Evolutionary conservation across 2,329 filamentous ascomycete genomes (phyloP).

Genomic region (Cercospora citrullina): DNA sequence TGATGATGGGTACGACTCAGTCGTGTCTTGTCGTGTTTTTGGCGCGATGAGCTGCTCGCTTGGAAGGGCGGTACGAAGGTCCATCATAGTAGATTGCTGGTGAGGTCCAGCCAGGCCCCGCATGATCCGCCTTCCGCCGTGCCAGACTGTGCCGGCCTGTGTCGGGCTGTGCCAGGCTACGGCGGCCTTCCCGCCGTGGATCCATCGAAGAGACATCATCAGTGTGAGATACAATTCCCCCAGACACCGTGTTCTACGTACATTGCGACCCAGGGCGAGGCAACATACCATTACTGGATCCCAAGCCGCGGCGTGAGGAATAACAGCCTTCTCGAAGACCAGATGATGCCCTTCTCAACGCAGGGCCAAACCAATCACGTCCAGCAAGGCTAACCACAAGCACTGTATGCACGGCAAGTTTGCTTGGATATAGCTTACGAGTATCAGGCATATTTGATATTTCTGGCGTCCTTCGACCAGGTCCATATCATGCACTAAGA

Average conservation of each 20-base stretch:
- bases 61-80: not conserved
- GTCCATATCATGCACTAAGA: not conserved
- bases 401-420: too few species aligned
- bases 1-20: not conserved
- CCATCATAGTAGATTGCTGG: not conserved
- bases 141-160: not conserved
- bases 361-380: not conserved
- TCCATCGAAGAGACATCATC: too few species aligned
- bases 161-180: not conserved
- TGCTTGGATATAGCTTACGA: not conserved
- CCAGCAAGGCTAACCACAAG: not conserved
- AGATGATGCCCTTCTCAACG: not conserved
- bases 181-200: too few species aligned
- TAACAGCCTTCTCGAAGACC: not conserved
- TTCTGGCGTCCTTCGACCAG: not conserved
- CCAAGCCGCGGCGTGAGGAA: too few species aligned
- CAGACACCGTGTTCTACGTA: too few species aligned
- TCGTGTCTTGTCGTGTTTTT: not conserved
- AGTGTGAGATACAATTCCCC: too few species aligned
- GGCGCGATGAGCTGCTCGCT: not conserved
- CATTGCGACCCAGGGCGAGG: too few species aligned
- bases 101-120: not conserved
- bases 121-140: not conserved
- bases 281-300: too few species aligned
- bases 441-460: not conserved